Base-by-base conservation (phyloP, 1,284 basidiomycete species). In the Ceratobasidium sp. region DNA sequence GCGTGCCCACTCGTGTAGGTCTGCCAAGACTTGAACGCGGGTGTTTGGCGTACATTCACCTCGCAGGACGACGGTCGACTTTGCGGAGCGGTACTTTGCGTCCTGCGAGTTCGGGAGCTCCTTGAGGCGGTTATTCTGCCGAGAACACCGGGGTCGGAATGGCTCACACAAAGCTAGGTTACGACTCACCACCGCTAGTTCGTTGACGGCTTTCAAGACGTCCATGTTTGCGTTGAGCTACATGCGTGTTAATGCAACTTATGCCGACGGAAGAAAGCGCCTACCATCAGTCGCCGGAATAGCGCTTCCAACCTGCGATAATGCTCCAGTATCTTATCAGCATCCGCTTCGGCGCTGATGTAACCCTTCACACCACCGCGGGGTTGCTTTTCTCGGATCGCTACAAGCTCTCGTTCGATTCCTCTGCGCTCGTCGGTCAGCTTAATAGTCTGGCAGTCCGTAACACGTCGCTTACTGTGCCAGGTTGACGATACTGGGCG, bases 151-250 rank as follows among this genome's bases (percentile, higher is more conserved):
- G 1, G 64, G 3, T 50, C 17, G 48, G 46, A 5, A 23, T 40
- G 42, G 20, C 20, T 23, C 44, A 17, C 13, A n/a, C 10, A n/a
- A 28, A 15, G 5, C 5, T 28, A 50, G 9, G n/a, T 26, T 5
- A 2, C 4, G n/a, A 40, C 42, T 40, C 26, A 66, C 64, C 17
- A 44, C 26, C 48, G 40, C 42, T 46, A 23, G 40, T 9, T 66
- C 20, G 42, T 66, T 44, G 20, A 50, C 64, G 1, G 23, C 48
- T 28, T 46, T 50, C 64, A 40, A 66, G 20, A 66, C 48, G 40
- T 50, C 48, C 17, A 66, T 46, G 42, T 66, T 66, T n/a, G 64
- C 64, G 40, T 66, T 44, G 5, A 66, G 46, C 64, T 66, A 20
- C 20, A 23, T 23, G 17, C 57, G 33, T 28, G 23, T 40, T 10